phyloP scores from a whole-genome alignment of 495 filamentous ascomycete genomes.

The Penicillium simplicissimum region DNA sequence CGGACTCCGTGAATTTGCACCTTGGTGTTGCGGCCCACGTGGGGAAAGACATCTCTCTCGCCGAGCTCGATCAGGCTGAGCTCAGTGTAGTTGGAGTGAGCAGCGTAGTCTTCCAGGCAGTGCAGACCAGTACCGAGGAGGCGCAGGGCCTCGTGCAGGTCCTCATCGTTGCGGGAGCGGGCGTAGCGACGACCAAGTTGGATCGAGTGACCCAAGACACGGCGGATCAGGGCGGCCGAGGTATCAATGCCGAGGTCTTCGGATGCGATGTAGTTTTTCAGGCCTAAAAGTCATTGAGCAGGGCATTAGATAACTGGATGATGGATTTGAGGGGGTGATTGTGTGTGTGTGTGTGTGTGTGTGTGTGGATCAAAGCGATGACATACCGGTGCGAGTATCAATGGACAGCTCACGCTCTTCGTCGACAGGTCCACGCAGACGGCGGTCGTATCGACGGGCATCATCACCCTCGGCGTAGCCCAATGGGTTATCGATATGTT shows the following conservation, averaged over 20 bases:
- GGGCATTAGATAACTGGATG: constrained; percentile 5
- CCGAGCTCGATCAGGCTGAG: constrained; percentile 83
- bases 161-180: constrained; percentile 60
- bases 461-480: constrained; percentile 82
- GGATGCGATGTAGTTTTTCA: constrained; percentile 91
- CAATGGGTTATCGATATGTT: constrained; percentile 84
- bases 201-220: constrained; percentile 69
- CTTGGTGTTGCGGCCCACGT: constrained; percentile 72
- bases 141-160: constrained; percentile 81
- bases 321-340: too few relatives aligned
- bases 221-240: constrained; percentile 71
- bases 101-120: constrained; percentile 90
- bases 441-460: constrained; percentile 74
- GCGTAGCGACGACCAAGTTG: constrained; percentile 71
- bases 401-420: constrained; percentile 76
- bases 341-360: too few relatives aligned
- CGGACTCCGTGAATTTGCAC: constrained; percentile 65
- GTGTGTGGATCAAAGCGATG: not conserved
- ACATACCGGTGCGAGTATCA: constrained; percentile 61
- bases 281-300: constrained; percentile 45
- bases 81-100: constrained; percentile 89
- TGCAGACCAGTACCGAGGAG: constrained; percentile 84
- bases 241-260: constrained; percentile 72
- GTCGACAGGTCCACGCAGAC: constrained; percentile 79
- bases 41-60: constrained; percentile 77